A percentile compares a stretch with the other conserved stretches of the same genome.
phyloP scores from a whole-genome alignment of 2,329 filamentous ascomycete species.

The Tolypocladium paradoxum region DNA sequence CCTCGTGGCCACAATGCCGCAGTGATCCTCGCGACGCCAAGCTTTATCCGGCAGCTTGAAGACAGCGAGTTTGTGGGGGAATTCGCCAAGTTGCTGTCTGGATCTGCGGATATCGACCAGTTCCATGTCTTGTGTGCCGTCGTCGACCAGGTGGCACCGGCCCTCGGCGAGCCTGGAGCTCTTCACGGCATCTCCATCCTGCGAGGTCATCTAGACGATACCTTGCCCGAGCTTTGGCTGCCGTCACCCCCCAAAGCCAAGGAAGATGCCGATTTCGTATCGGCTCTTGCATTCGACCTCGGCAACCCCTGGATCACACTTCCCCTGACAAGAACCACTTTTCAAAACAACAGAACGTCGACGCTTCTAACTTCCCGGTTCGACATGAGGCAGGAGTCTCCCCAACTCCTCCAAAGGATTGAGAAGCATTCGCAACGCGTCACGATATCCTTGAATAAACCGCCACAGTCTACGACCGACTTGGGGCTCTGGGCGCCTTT shows the following conservation, averaged over 20 bases:
- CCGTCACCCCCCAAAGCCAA: conserved; percentile 12
- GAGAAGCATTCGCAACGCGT: conserved; percentile 31
- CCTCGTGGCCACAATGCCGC: conserved; percentile 26
- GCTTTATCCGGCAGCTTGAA: conserved; percentile 36
- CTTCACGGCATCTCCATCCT: conserved; percentile 40
- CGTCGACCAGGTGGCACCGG: conserved; percentile 41
- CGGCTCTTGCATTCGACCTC: conserved; percentile 31
- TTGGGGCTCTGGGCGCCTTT: conserved; percentile 34
- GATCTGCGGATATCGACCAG: conserved; percentile 23
- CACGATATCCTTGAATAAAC: conserved; percentile 10
- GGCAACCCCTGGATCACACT: conserved; percentile 34
- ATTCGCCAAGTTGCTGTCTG: conserved; percentile 35
- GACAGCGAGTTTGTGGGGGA: conserved; percentile 29
- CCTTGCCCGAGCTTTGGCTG: conserved; percentile 38
- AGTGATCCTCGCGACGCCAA: conserved; percentile 38
- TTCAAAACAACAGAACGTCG: conserved; percentile 55
- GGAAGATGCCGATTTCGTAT: conserved; percentile 22
- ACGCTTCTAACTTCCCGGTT: conserved; percentile 37
- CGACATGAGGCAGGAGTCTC: conserved; percentile 10
- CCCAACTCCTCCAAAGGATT: conserved; percentile 13
- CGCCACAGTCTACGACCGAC: conserved; percentile 11
- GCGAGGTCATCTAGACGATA: conserved; percentile 25
- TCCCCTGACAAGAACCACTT: conserved; percentile 68
- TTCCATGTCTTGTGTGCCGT: conserved; percentile 43
- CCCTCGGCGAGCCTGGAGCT: conserved; percentile 16